phyloP scores from a whole-genome alignment of 257 asterid species.

The Solanum virginianum region DNA sequence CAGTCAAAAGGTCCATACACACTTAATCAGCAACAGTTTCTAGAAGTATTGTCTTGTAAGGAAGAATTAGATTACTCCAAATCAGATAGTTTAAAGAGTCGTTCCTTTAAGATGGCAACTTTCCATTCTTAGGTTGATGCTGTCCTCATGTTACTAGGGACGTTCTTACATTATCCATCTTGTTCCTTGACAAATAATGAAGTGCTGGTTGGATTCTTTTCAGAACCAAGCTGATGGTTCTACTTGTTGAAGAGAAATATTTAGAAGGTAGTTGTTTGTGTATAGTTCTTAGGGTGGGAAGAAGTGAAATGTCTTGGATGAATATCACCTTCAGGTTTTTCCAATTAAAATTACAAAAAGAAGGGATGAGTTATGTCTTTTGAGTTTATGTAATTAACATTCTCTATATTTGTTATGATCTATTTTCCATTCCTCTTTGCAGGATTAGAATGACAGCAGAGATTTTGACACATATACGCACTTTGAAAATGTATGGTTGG shows the following conservation, averaged over 20 bases:
- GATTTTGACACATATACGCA: slow-evolving; percentile 64
- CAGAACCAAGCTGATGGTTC: neutral
- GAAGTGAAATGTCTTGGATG: neutral
- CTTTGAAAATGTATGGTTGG: slow-evolving; percentile 94
- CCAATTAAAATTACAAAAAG: neutral
- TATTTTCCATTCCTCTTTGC: slow-evolving; percentile 13
- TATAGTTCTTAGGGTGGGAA: neutral
- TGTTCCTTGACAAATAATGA: neutral
- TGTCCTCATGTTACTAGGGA: neutral
- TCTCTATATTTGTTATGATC: neutral
- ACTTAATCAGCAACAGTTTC: neutral
- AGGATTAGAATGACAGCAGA: slow-evolving; percentile 86
- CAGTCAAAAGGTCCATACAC: neutral
- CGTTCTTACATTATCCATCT: neutral
- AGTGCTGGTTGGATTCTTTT: neutral
- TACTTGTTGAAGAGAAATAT: neutral
- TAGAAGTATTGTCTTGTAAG: neutral
- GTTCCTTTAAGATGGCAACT: neutral
- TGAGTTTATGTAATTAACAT: neutral
- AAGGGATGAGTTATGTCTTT: neutral
- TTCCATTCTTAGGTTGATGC: neutral
- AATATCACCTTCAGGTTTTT: neutral
- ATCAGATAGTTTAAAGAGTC: neutral
- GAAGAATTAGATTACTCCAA: neutral
- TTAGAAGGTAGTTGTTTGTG: neutral